Base-by-base conservation (phyloP, 768 basidiomycete species). In the Leccinum fibrillosum region DNA sequence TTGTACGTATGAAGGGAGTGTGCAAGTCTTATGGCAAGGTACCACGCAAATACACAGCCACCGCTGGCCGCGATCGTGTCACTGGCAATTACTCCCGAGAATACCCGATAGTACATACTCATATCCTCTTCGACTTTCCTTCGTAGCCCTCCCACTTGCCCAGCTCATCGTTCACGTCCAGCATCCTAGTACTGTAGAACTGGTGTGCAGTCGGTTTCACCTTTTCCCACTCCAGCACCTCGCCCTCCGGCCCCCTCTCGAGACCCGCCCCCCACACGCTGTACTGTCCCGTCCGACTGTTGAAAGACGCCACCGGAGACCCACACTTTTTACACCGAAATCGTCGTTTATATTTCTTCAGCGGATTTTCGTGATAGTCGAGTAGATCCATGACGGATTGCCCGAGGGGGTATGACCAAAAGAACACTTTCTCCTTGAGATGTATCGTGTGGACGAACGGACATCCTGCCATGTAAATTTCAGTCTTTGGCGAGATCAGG, bases 81-180 rank as follows among this genome's bases (percentile, higher is more conserved):
- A 49, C 32, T 30, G 10, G 28, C 28, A 10, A 26, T 2, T 5
- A 26, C 52, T 28, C 28, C 28, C 56, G 64, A 62, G 51, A 66
- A 63, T 44, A 48, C 55, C 64, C 60, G 55, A 28, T 9, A 28
- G 28, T 28, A 28, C 26, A 21, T 21, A 21, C 21, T 28, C 28
- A 28, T 28, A 28, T 28, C 28, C 28, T 28, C 28, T 28, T 62
- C 21, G 85, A 87, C 44, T 70, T 64, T 17, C 70, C 73, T 61
- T 82, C 80, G 67, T 88, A 89, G n/a, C 85, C 86, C 23, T 79
- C 76, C 85, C 85, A 88, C 64, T 88, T 89, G 32, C 76, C 76
- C 64, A 89, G 58, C 8, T 65, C 75, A 63, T 89, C 88, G 6
- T 75, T 59, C 15, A 87, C 69, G 55, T 85, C 82, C 61, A 87